These are phyloP conservation scores for Monosporozyma aquatica DNA, from an alignment of 805 yeast species.

Conservation along the genomic window DNA sequence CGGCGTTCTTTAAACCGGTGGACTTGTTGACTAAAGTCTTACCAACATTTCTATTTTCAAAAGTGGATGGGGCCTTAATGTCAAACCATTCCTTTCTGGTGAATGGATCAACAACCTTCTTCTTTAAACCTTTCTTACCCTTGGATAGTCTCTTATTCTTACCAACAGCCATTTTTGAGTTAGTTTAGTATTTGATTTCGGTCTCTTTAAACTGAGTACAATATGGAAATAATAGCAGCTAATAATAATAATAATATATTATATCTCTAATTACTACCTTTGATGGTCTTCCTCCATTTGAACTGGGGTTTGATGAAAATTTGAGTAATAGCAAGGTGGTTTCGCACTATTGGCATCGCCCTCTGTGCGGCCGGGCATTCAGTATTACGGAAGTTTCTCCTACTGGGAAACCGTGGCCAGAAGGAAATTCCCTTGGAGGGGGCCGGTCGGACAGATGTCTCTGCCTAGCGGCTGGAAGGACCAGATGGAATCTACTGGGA, in stretches of 20 bases:
- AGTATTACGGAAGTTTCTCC: no score
- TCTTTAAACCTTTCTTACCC: conserved; percentile 96
- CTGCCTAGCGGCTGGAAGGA: no score
- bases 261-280: no score
- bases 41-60: conserved; percentile 97
- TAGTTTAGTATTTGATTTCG: conserved; percentile 10
- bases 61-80: conserved; percentile 96
- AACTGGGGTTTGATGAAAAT: no score
- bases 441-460: no score
- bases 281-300: no score
- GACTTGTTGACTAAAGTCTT: conserved; percentile 97
- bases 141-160: conserved; percentile 75
- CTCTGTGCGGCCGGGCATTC: no score
- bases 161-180: conserved; percentile 59
- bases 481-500: no score
- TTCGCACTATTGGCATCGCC: no score
- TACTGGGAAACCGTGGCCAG: no score
- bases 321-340: no score
- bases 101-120: conserved; percentile 98
- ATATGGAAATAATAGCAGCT: neutral
- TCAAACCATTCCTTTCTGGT: conserved; percentile 98
- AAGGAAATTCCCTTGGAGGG: no score
- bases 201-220: conserved; percentile 1
- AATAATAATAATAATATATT: neutral
- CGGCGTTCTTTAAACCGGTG: conserved; percentile 95